Evolutionary conservation across 2,329 filamentous ascomycete species (phyloP).

Genomic region (Ceratocystis lukuohia): DNA sequence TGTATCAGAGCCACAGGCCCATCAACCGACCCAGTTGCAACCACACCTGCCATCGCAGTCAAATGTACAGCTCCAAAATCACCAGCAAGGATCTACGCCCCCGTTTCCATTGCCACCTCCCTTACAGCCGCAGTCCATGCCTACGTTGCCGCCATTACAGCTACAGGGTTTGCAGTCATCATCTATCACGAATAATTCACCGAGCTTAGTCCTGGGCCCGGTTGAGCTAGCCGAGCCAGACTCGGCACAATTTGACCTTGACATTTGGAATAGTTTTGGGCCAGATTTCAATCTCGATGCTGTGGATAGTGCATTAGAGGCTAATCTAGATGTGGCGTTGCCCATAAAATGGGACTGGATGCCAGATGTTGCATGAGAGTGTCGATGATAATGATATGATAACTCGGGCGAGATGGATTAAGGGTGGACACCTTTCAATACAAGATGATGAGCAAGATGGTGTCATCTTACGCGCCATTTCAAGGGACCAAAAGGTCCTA

Average conservation of each 20-base stretch:
- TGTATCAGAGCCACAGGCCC: not conserved
- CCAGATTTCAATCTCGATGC: constrained; percentile 41
- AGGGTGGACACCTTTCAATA: not conserved
- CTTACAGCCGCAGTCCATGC: not conserved
- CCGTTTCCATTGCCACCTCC: not conserved
- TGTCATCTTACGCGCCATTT: not conserved
- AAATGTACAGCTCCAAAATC: not conserved
- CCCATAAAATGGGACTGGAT: constrained; percentile 40
- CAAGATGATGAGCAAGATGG: not conserved
- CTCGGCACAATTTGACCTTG: constrained; percentile 14
- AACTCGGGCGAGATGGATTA: not conserved
- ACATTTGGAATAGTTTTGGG: constrained; percentile 29
- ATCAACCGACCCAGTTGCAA: not conserved
- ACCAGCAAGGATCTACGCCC: not conserved
- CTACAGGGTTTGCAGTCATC: not conserved
- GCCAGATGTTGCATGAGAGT: constrained; percentile 26
- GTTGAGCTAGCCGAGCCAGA: constrained; percentile 5
- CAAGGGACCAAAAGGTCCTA: not conserved
- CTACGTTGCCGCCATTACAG: not conserved
- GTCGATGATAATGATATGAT: not conserved
- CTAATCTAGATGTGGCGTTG: constrained; percentile 40
- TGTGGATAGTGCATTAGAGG: constrained; percentile 41
- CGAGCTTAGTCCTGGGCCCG: not conserved
- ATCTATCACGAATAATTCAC: constrained; percentile 9
- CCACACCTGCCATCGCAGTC: not conserved